These are phyloP conservation scores for Yamadazyma sp. DNA, from an alignment of 1,139 yeast species.

Conservation along the genomic window DNA sequence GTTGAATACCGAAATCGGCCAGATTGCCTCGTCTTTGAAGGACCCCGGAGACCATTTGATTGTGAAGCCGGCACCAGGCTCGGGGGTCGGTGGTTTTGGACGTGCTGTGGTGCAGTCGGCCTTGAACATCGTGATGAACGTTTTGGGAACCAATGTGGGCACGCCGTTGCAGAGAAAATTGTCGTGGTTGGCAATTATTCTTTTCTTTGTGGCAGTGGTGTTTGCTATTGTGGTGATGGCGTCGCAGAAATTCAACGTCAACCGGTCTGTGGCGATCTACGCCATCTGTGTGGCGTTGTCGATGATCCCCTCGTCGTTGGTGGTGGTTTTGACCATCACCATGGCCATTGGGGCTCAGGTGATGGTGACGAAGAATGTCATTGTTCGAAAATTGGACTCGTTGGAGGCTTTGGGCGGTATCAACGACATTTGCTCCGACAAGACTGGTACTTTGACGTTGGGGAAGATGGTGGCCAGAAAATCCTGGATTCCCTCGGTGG, in stretches of 20 bases:
- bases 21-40: slow-evolving; percentile 66
- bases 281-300: slow-evolving; percentile 82
- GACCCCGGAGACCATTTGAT: slow-evolving; percentile 18
- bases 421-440: slow-evolving; percentile 80
- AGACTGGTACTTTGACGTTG: slow-evolving; percentile 79
- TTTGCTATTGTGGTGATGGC: slow-evolving; percentile 82
- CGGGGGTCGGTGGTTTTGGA: slow-evolving; percentile 46
- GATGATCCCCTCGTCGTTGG: slow-evolving; percentile 81
- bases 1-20: slow-evolving; percentile 74
- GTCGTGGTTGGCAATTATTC: slow-evolving; percentile 66
- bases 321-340: slow-evolving; percentile 81
- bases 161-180: slow-evolving; percentile 65
- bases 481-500: slow-evolving; percentile 77
- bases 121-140: slow-evolving; percentile 51
- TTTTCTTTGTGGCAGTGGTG: slow-evolving; percentile 70
- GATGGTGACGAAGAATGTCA: slow-evolving; percentile 70
- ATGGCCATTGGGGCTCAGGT: slow-evolving; percentile 86
- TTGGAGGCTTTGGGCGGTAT: slow-evolving; percentile 80
- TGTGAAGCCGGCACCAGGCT: slow-evolving; percentile 25
- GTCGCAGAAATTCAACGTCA: slow-evolving; percentile 66
- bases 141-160: slow-evolving; percentile 74
- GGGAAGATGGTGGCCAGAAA: slow-evolving; percentile 75
- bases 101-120: slow-evolving; percentile 36
- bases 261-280: slow-evolving; percentile 72
- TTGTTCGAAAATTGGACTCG: slow-evolving; percentile 76